Conservation (phyloP, 805 yeast species). For the Spathaspora hagerdaliae region DNA sequence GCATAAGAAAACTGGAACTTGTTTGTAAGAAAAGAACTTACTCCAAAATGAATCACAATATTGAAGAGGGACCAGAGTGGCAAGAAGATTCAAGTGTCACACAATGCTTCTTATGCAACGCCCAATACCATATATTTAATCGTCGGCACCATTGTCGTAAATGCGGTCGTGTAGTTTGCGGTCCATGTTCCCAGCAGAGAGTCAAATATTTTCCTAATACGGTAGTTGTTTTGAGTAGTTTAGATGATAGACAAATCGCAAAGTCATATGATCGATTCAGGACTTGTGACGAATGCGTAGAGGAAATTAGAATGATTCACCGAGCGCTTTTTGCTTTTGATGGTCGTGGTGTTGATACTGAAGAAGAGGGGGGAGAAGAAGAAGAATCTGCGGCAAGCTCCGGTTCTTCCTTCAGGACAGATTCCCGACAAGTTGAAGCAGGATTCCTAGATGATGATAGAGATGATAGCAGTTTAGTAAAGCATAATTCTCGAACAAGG, state of each 20-base stretch:
- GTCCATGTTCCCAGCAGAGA: conserved; percentile 53
- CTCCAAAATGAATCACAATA: no score
- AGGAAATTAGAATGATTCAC: conserved; percentile 52
- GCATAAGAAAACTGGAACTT: no score
- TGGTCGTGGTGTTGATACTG: not conserved
- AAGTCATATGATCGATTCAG: conserved; percentile 47
- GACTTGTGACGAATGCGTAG: conserved; percentile 72
- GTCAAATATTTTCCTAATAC: conserved; percentile 58
- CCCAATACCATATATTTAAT: conserved; percentile 52
- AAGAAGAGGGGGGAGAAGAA: not conserved
- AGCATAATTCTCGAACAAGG: conserved; percentile 14
- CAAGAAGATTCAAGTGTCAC: conserved; percentile 58
- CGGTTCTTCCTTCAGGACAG: not conserved
- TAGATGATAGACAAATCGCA: conserved; percentile 44
- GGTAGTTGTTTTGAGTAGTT: conserved; percentile 43
- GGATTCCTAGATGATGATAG: not conserved
- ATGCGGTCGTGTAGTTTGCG: conserved; percentile 81
- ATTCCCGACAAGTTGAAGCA: not conserved
- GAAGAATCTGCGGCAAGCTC: not conserved
- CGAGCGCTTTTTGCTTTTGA: conserved; percentile 28
- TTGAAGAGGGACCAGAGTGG: conserved; percentile 45
- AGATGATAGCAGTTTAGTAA: conserved; percentile 13
- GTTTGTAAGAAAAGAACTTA: no score
- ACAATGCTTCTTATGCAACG: conserved; percentile 53
- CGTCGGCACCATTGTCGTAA: conserved; percentile 81